Percentiles rank a stretch among this genome's conserved stretches.
Evolutionary conservation across 352 stramenopile genomes (phyloP).

Genomic region (Phytophthora sp.): DNA sequence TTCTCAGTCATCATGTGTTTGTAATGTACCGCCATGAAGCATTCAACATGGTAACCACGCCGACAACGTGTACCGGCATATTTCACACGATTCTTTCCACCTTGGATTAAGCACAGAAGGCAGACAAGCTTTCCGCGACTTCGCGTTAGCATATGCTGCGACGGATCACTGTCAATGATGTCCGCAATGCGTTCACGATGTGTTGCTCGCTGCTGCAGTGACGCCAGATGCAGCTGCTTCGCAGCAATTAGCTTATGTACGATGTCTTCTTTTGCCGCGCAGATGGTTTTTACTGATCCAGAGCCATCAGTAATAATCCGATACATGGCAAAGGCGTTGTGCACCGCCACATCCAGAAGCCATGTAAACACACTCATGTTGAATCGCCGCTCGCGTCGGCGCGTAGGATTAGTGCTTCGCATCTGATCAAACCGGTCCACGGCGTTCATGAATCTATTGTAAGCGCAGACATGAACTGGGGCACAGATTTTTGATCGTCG

Average conservation of each 20-base stretch:
- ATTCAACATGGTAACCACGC: too few species aligned
- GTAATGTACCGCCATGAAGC: too few species aligned
- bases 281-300: neutral
- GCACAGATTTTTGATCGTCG: neutral
- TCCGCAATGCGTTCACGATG: neutral
- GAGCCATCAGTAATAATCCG: neutral
- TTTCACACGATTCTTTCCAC: too few species aligned
- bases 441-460: neutral
- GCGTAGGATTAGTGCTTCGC: neutral
- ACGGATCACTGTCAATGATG: neutral
- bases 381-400: neutral
- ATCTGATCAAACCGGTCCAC: neutral
- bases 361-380: neutral
- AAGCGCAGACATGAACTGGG: neutral
- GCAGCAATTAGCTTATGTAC: neutral
- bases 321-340: neutral
- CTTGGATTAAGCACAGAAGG: too few species aligned
- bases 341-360: neutral
- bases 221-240: neutral
- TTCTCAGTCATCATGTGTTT: too few species aligned
- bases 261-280: neutral
- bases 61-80: too few species aligned
- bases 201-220: neutral
- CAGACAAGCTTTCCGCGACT: slow-evolving; percentile 13
- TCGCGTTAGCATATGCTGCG: too few species aligned